Percentiles rank a stretch among this genome's conserved stretches.
phyloP scores from a whole-genome alignment of 345 rosid species.

The Bretschneidera sinensis region DNA sequence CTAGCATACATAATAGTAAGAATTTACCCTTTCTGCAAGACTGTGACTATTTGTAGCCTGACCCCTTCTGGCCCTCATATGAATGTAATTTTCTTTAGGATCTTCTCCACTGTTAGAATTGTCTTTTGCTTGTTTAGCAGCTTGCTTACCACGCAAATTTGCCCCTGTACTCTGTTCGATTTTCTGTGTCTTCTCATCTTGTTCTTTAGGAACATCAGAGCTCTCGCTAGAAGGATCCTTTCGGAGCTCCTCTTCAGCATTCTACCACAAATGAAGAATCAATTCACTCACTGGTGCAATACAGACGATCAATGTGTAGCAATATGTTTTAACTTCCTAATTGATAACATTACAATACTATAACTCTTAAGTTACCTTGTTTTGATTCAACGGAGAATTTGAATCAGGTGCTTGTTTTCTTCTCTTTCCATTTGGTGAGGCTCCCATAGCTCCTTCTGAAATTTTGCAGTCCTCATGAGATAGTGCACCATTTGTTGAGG shows the following conservation, averaged over 20 bases:
- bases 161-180: slow-evolving; percentile 35
- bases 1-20: neutral
- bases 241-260: slow-evolving; percentile 45
- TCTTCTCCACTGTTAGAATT: slow-evolving; percentile 59
- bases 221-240: slow-evolving; percentile 45
- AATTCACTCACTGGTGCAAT: neutral
- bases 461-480: slow-evolving; percentile 42
- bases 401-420: slow-evolving; percentile 49
- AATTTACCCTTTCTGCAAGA: slow-evolving; percentile 91
- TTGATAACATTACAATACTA: neutral
- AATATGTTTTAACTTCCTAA: neutral
- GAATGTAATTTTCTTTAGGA: slow-evolving; percentile 76
- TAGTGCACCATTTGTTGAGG: slow-evolving; percentile 30
- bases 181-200: slow-evolving; percentile 60
- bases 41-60: slow-evolving; percentile 97
- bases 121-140: slow-evolving; percentile 55
- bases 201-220: slow-evolving; percentile 35
- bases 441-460: slow-evolving; percentile 39
- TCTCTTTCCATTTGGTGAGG: slow-evolving; percentile 50
- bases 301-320: slow-evolving; percentile 3
- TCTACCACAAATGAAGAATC: slow-evolving; percentile 25
- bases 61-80: slow-evolving; percentile 92
- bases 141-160: slow-evolving; percentile 43
- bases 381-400: slow-evolving; percentile 33
- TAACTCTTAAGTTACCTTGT: slow-evolving; percentile 52